Conservation (phyloP, 768 basidiomycete species). For the Auricularia heimuer region DNA sequence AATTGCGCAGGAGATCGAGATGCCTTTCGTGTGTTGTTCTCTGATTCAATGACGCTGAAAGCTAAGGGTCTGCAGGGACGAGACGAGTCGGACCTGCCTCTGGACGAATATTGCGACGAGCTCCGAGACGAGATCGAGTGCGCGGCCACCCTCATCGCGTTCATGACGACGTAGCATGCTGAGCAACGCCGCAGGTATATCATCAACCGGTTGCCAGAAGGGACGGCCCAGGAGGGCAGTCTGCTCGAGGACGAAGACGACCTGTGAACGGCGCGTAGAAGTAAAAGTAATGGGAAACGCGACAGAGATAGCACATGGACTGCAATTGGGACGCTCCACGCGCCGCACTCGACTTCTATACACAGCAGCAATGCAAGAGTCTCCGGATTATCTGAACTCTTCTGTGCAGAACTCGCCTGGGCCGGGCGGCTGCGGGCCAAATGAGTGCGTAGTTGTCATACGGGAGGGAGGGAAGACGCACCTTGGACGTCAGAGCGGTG, state of each 20-base stretch:
- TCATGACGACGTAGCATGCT: neutral
- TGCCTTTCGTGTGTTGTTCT: slow-evolving; percentile 68
- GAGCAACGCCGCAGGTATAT: slow-evolving; percentile 40
- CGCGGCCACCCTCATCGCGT: slow-evolving; percentile 18
- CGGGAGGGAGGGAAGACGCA: slow-evolving; percentile 19
- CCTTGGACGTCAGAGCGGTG: slow-evolving; percentile 70
- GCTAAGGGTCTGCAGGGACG: slow-evolving; percentile 28
- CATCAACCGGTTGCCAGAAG: slow-evolving; percentile 60
- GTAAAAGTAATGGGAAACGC: too few species aligned
- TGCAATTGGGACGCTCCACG: too few species aligned
- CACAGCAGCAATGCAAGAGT: too few species aligned
- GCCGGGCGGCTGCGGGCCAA: slow-evolving; percentile 65
- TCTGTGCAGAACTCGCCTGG: slow-evolving; percentile 82
- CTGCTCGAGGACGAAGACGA: neutral
- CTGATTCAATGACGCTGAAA: slow-evolving; percentile 4
- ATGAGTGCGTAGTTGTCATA: neutral
- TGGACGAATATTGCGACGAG: slow-evolving; percentile 84
- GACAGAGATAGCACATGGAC: too few species aligned
- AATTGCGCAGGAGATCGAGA: slow-evolving; percentile 90
- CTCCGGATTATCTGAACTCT: slow-evolving; percentile 58
- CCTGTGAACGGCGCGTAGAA: neutral
- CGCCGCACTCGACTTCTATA: too few species aligned
- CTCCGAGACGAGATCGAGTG: slow-evolving; percentile 78
- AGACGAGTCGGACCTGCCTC: slow-evolving; percentile 61
- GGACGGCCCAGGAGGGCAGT: slow-evolving; percentile 14